phyloP scores from a whole-genome alignment of 1,284 basidiomycete species.

The Cryptococcus hybrid region DNA sequence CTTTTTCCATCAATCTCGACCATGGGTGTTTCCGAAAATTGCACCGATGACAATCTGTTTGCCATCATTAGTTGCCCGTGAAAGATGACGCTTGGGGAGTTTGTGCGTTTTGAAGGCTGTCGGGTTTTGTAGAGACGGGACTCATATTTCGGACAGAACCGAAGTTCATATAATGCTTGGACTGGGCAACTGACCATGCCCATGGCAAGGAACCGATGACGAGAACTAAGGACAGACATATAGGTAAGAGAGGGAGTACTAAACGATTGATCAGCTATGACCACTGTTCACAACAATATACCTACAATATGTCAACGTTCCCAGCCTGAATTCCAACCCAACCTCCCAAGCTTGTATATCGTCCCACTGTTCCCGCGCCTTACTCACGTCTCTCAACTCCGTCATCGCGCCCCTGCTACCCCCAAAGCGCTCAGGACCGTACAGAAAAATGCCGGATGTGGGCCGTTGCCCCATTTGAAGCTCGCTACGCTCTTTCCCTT shows the following conservation, averaged over 20 bases:
- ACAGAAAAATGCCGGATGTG: constrained; percentile 11
- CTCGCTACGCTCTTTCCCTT: background rate
- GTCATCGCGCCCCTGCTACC: constrained; percentile 3
- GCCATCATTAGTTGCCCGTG: too few species aligned
- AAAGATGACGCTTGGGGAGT: too few species aligned
- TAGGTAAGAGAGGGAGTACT: constrained; percentile 10
- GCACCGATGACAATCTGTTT: too few species aligned
- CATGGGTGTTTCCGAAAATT: background rate
- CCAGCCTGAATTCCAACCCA: constrained; percentile 11
- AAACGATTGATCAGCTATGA: background rate
- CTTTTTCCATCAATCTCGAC: background rate
- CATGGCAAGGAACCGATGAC: constrained; percentile 1
- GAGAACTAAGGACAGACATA: constrained; percentile 5
- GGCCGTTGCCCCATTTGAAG: background rate
- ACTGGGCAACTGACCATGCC: background rate
- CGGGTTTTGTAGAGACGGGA: too few species aligned
- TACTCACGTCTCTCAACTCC: constrained; percentile 8
- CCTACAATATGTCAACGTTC: constrained; percentile 16
- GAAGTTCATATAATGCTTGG: background rate
- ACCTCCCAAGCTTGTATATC: constrained; percentile 6
- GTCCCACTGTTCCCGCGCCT: constrained; percentile 8
- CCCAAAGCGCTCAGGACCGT: constrained; percentile 4
- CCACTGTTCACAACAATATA: background rate
- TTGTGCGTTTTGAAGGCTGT: too few species aligned
- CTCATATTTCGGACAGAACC: too few species aligned